These are phyloP conservation scores for Sclerotinia sclerotiorum DNA, from an alignment of 2,329 filamentous ascomycete genomes.

Conservation along the genomic window DNA sequence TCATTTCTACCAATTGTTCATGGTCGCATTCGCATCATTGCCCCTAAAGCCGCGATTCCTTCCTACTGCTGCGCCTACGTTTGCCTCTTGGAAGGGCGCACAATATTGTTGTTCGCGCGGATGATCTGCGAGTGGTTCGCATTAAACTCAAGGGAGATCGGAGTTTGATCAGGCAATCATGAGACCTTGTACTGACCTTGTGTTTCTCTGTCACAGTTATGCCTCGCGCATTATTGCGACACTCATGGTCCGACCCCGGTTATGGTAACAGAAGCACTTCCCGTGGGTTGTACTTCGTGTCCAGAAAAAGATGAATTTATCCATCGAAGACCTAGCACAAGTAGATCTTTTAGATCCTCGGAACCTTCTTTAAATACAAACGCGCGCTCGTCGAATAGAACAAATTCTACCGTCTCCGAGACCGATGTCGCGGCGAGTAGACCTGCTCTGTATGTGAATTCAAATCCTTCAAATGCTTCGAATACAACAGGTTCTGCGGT, in stretches of 20 bases:
- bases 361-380: conserved; percentile 25
- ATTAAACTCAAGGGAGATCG: neutral
- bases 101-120: neutral
- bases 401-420: conserved; percentile 28
- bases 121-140: conserved; percentile 7
- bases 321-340: conserved; percentile 34
- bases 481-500: conserved; percentile 46
- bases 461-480: conserved; percentile 28
- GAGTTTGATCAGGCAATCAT: neutral
- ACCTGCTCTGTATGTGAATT: neutral
- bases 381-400: conserved; percentile 25
- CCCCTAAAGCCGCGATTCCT: conserved; percentile 19
- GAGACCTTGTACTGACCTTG: conserved; percentile 28
- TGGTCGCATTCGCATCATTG: neutral
- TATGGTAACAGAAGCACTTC: conserved; percentile 67
- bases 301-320: conserved; percentile 48
- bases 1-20: neutral
- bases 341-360: conserved; percentile 33
- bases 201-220: conserved; percentile 51
- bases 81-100: conserved; percentile 11
- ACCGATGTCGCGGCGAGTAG: conserved; percentile 24
- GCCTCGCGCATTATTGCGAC: conserved; percentile 70
- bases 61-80: neutral
- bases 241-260: conserved; percentile 67
- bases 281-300: conserved; percentile 60